Evolutionary conservation across 31 red algal species (phyloP), one percentile per base, ranked within the genome.

Genomic region (Porphyra umbilicalis): DNA sequence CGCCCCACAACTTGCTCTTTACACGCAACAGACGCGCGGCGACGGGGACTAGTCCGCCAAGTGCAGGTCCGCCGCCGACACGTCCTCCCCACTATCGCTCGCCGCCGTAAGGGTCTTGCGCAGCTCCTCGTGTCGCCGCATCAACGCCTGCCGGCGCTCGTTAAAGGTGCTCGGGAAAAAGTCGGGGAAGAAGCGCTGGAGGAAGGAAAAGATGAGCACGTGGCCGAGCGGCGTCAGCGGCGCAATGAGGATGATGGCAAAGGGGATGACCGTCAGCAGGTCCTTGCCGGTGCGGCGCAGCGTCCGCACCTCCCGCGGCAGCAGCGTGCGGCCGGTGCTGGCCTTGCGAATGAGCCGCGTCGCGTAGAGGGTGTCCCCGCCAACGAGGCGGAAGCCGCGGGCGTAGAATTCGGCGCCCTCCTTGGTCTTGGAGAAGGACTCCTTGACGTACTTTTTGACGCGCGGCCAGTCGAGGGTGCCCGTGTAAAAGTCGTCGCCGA

Each of bases 121-220:
- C 35, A 90, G 85, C 75, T 90, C 46, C 74, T 98, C 92, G 83
- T 95, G 89, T 39, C 89, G 81, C 71, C 82, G 79, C 96, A 98
- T 98, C 35, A 94, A 15, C 76, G 90, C 83, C 83, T 98, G 96
- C 78, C 96, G 87, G 33, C 89, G 82, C 79, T 98, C 96, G 82
- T 81, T 92, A 76, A 98, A 98, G 15, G 96, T 98, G 32, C 84
- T 90, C 5, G 95, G 95, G 83, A 98, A 98, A 76, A 98, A 94
- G 57, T 94, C 92, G 36, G 95, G 95, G 78, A 90, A 98, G 81
- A 86, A 94, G 34, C 95, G 81, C 88, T 98, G 95, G 33, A 98
- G 76, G 75, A 95, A 92, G 18, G 86, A 89, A 78, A 98, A 98
- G 38, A 98, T 89, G 11, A 98, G 88, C 31, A 98, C 95, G 42